phyloP scores from a whole-genome alignment of 2,329 filamentous ascomycete species.

The Tolypocladium album region DNA sequence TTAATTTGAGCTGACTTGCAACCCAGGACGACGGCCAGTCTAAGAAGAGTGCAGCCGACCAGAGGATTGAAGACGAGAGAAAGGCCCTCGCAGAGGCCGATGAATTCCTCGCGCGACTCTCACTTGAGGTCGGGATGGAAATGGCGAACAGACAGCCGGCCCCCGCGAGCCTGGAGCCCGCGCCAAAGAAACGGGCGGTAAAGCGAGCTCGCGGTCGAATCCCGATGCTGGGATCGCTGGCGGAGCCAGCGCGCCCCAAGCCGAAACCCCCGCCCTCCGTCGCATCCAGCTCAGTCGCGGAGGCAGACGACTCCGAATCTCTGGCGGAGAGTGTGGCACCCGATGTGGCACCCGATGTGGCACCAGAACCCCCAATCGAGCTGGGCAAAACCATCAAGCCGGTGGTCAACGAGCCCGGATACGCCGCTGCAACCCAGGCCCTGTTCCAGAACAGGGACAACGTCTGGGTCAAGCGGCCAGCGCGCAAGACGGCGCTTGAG shows the following conservation, averaged over 20 bases:
- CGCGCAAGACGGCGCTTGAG: conserved; percentile 14
- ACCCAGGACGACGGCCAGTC: not conserved
- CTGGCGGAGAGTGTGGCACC: not conserved
- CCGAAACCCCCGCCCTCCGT: not conserved
- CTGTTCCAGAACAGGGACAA: conserved; percentile 11
- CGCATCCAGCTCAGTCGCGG: not conserved
- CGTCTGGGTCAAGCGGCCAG: conserved; percentile 9
- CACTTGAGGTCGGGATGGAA: not conserved
- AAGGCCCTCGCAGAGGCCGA: conserved; percentile 1
- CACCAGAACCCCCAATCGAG: not conserved
- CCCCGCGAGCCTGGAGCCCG: not conserved
- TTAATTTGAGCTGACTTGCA: not conserved
- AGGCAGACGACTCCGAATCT: not conserved
- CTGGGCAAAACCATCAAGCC: not conserved
- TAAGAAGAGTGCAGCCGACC: not conserved
- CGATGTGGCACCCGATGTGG: no score
- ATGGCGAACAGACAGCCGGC: not conserved
- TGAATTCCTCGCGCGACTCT: conserved; percentile 1
- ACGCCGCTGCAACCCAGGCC: not conserved
- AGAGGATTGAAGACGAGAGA: not conserved
- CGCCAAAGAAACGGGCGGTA: not conserved
- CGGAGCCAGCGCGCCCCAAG: not conserved
- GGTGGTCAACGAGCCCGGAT: not conserved
- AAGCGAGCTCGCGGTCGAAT: not conserved
- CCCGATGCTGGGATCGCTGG: not conserved